Evolutionary conservation across 2,329 filamentous ascomycete genomes (phyloP), one percentile per base, ranked within the genome.

Genomic region (Exophiala mesophila): DNA sequence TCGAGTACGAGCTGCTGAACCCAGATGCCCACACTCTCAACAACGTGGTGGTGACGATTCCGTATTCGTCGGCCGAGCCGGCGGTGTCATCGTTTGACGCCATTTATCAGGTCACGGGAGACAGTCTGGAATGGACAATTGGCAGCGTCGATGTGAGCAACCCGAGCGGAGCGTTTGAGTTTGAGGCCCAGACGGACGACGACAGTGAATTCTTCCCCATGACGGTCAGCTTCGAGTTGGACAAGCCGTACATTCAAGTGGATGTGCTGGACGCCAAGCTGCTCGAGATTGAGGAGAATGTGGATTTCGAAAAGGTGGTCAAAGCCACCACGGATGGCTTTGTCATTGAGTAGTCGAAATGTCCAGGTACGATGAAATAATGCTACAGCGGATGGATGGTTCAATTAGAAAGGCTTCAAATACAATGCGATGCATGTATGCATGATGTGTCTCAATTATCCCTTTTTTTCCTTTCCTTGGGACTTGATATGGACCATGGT

Each of bases 191-290:
- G 63, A 86, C 86, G 8, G 78, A 81, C 41, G 86, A 89, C 54
- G 92, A 97, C 62, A 83, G 87, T 43, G 89, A 96, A 57, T 97
- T 97, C 71, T 98, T 98, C 80, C 92, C 92, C 1, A 97, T 98
- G 89, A 83, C 78, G 40, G 82, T 97, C 47, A 78, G 82, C 41
- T 98, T 98, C 68, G 82, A 79, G 51, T 96, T 94, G 76, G 77
- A 80, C 30, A 79, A 76, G 45, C 90, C 92, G 19, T 95, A 87
- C 64, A 77, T 97, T 37, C 88, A 96, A 58, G 86, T 98, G 52
- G 88, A 96, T 69, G 90, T 97, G 35, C 59, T 57, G 19, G 55
- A 58, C 36, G 66, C 66, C 16, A 61, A 62, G n/a, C 50, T 70
- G 24, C 47, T 71, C 42, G 68, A 71, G 35, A 64, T 67, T 59